These are phyloP conservation scores for Elongisporangium senticosum DNA, from an alignment of 352 stramenopile genomes.

Conservation along the genomic window DNA sequence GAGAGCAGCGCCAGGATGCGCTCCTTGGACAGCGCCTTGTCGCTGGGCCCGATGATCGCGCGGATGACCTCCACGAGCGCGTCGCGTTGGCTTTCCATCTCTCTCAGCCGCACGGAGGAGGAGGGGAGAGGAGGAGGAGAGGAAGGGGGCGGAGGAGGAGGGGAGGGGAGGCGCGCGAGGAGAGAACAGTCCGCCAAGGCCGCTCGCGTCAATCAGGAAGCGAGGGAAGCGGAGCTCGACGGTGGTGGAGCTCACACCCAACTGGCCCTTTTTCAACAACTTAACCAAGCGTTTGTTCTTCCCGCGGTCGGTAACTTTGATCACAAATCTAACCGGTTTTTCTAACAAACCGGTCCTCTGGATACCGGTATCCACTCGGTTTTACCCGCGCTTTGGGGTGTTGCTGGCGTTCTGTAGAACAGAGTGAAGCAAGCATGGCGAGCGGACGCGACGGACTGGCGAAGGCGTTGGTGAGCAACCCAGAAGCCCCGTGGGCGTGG, in stretches of 20 bases:
- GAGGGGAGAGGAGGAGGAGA: neutral
- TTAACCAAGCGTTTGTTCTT: neutral
- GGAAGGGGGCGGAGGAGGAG: neutral
- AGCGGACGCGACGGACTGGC: neutral
- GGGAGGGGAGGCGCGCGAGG: neutral
- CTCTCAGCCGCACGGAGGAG: neutral
- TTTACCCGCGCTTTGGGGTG: neutral
- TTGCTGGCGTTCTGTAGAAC: neutral
- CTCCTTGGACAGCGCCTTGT: constrained; percentile 48
- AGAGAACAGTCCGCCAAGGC: constrained; percentile 1
- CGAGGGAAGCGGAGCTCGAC: neutral
- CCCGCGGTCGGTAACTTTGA: neutral
- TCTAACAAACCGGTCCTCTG: neutral
- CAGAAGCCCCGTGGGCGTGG: no score
- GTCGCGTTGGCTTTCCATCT: constrained; percentile 25
- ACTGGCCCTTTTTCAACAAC: constrained; percentile 26
- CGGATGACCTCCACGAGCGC: constrained; percentile 72
- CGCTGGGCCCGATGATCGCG: constrained; percentile 62
- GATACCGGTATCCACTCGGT: neutral
- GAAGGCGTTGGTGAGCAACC: neutral
- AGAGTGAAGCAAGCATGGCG: neutral
- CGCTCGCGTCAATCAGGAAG: neutral
- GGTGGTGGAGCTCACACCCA: constrained; percentile 1
- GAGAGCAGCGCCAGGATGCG: constrained; percentile 59
- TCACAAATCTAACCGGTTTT: neutral